Percentiles rank a stretch among this genome's conserved stretches.
Conservation (phyloP, 768 basidiomycete species). For the Strobilomyces echinocephalus region DNA sequence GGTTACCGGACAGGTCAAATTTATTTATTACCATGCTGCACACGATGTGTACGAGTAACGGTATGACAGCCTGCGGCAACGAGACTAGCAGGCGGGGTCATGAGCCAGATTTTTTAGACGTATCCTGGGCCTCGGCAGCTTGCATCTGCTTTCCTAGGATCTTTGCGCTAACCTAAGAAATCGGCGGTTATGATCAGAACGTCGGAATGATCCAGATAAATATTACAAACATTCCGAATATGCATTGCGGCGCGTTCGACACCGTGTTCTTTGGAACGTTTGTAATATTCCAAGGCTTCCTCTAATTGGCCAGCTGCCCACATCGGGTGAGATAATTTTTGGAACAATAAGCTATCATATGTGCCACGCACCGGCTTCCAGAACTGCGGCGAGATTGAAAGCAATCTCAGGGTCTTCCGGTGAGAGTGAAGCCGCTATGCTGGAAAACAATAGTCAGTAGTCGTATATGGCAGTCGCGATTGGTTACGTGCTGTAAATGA, state of each 20-base stretch:
- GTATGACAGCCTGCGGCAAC: constrained; percentile 12
- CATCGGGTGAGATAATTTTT: constrained; percentile 28
- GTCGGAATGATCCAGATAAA: constrained; percentile 14
- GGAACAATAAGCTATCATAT: constrained; percentile 32
- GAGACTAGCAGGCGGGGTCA: constrained; percentile 13
- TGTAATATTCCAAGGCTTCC: constrained; percentile 78
- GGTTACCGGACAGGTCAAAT: constrained; percentile 5
- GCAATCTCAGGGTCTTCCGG: constrained; percentile 90
- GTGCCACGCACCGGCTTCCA: constrained; percentile 72
- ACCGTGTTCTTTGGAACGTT: constrained; percentile 69
- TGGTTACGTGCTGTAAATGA: constrained; percentile 63
- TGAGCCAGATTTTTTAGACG: constrained; percentile 25
- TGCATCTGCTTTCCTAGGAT: constrained; percentile 61
- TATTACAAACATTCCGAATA: constrained; percentile 66
- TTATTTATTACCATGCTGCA: constrained; percentile 13
- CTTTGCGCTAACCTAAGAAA: constrained; percentile 70
- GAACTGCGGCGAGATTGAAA: constrained; percentile 86
- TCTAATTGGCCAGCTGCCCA: constrained; percentile 68
- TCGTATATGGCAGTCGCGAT: constrained; percentile 27
- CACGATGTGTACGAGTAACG: constrained; percentile 6
- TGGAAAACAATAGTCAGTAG: constrained; percentile 38
- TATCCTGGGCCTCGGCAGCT: constrained; percentile 30
- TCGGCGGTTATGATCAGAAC: constrained; percentile 10
- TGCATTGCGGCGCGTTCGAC: constrained; percentile 80
- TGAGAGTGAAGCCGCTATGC: constrained; percentile 75